phyloP scores from a whole-genome alignment of 2,329 filamentous ascomycete genomes.

The Aspergillus arachidicola region DNA sequence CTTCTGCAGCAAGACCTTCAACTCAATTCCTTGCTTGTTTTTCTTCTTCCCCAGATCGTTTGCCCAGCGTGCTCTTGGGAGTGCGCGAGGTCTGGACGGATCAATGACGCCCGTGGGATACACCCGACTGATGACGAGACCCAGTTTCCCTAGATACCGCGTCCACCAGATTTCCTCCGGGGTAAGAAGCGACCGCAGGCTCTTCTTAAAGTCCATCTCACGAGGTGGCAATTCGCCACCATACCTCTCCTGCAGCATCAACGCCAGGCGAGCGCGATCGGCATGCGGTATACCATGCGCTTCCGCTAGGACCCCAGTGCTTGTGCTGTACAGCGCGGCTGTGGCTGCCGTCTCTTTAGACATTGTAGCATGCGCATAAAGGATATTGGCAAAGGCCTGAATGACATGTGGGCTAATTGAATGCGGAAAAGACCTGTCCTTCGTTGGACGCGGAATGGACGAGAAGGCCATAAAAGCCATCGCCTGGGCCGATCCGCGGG shows the following conservation, averaged over 20 bases:
- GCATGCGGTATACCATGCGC: slow-evolving; percentile 38
- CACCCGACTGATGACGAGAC: slow-evolving; percentile 29
- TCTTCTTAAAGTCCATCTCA: slow-evolving; percentile 30
- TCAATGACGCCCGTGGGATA: slow-evolving; percentile 36
- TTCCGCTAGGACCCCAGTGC: slow-evolving; percentile 35
- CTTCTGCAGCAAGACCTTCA: slow-evolving; percentile 29
- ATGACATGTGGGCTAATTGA: slow-evolving; percentile 30
- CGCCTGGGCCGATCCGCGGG: slow-evolving; percentile 46
- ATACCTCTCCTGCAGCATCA: slow-evolving; percentile 39
- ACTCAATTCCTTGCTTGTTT: slow-evolving; percentile 31
- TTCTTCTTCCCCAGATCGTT: slow-evolving; percentile 36
- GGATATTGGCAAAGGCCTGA: slow-evolving; percentile 35
- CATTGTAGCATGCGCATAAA: slow-evolving; percentile 36
- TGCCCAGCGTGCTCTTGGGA: slow-evolving; percentile 31
- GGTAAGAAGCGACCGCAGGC: slow-evolving; percentile 32
- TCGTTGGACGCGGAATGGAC: slow-evolving; percentile 45
- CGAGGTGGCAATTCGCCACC: slow-evolving; percentile 37
- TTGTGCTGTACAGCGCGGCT: slow-evolving; percentile 34
- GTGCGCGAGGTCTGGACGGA: slow-evolving; percentile 27
- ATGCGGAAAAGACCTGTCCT: slow-evolving; percentile 25
- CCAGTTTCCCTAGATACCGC: slow-evolving; percentile 35
- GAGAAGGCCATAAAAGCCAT: slow-evolving; percentile 53
- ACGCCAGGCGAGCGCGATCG: slow-evolving; percentile 36
- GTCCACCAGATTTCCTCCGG: slow-evolving; percentile 41
- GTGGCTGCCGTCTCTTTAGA: slow-evolving; percentile 37